Conservation (phyloP, 768 basidiomycete species). For the Udeniomyces megalosporus region DNA sequence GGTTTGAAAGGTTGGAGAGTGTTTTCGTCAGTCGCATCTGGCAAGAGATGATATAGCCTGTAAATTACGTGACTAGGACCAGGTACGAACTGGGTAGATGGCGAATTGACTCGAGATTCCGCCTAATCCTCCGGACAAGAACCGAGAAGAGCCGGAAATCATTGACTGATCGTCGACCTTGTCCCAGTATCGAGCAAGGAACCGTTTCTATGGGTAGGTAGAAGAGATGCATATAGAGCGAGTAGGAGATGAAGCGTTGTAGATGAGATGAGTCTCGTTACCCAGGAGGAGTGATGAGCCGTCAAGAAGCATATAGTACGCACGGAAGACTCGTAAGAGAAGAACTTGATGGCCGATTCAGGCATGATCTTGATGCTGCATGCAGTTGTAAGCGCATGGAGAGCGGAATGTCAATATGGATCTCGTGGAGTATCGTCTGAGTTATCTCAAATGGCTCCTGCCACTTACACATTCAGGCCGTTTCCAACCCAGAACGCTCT, state of each 20-base stretch:
- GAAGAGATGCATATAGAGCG: conserved; percentile 13
- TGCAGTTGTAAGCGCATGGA: no score
- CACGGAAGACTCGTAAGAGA: conserved; percentile 82
- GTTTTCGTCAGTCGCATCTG: no score
- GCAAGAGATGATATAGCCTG: no score
- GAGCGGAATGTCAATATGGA: background rate
- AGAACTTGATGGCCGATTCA: conserved; percentile 98
- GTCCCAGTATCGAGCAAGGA: conserved; percentile 84
- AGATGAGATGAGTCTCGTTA: no score
- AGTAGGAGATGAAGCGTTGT: background rate
- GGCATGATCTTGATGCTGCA: conserved; percentile 18
- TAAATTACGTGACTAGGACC: no score
- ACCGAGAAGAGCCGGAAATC: conserved; percentile 80
- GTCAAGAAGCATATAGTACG: conserved; percentile 23
- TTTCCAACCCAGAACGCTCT: conserved; percentile 95
- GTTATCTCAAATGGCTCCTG: background rate
- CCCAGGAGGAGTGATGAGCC: background rate
- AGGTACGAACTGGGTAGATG: conserved; percentile 13
- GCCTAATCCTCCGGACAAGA: conserved; percentile 87
- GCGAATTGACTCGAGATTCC: conserved; percentile 76
- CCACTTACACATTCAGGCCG: conserved; percentile 49
- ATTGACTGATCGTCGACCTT: conserved; percentile 72
- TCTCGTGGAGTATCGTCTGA: background rate
- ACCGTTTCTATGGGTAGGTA: conserved; percentile 52
- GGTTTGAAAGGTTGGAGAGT: no score